Percentiles rank a stretch among this genome's conserved stretches.
Evolutionary conservation across 306 rosid genomes (phyloP).

Genomic region (Canavalia gladiata): DNA sequence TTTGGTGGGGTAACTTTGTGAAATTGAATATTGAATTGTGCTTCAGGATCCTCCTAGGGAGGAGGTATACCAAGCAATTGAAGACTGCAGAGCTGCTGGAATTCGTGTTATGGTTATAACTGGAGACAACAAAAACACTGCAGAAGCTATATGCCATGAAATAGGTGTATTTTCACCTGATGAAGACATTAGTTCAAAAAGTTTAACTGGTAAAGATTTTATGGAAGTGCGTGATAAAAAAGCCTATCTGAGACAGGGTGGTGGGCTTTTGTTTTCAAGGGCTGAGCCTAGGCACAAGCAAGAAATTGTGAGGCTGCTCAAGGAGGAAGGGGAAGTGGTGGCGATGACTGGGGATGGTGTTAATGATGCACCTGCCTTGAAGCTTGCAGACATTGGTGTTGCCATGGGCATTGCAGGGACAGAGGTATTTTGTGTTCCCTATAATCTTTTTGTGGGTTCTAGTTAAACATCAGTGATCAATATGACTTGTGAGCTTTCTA

Average conservation of each 20-base stretch:
- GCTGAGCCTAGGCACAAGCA: constrained; percentile 98
- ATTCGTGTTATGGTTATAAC: constrained; percentile 95
- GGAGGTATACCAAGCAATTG: constrained; percentile 86
- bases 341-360: constrained; percentile 98
- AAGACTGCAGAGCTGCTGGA: constrained; percentile 96
- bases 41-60: constrained; percentile 90
- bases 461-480: neutral
- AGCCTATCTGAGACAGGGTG: constrained; percentile 66
- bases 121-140: constrained; percentile 92
- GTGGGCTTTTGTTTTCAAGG: constrained; percentile 94
- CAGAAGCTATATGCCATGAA: constrained; percentile 94
- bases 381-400: constrained; percentile 95
- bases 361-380: constrained; percentile 97
- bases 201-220: constrained; percentile 86
- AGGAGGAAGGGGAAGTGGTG: constrained; percentile 87
- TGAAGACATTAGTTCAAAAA: constrained; percentile 73
- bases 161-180: constrained; percentile 79
- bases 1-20: constrained; percentile 30
- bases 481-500: constrained; percentile 21
- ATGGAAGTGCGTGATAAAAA: constrained; percentile 66
- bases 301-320: constrained; percentile 91
- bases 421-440: constrained; percentile 64
- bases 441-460: neutral
- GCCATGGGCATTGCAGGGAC: constrained; percentile 99
- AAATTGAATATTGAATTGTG: constrained; percentile 42